These are phyloP conservation scores for Hymenoscyphus linearis DNA, from an alignment of 2,329 filamentous ascomycete species.

Conservation along the genomic window DNA sequence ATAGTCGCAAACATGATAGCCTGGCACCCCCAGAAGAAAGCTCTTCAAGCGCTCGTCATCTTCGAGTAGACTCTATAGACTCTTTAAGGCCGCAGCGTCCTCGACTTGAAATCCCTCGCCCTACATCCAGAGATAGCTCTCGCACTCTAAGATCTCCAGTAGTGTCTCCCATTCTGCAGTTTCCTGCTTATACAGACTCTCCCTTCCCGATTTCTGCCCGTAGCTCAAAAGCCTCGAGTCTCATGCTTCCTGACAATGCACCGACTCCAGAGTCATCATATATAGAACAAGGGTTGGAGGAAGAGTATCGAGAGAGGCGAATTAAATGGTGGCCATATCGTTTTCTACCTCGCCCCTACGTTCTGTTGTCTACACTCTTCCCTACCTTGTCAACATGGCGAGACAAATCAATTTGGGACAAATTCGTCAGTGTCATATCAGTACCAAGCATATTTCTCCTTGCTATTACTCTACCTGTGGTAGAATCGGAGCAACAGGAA, in stretches of 20 bases:
- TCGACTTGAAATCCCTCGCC: slow-evolving; percentile 26
- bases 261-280: slow-evolving; percentile 23
- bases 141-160: slow-evolving; percentile 12
- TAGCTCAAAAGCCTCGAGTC: slow-evolving; percentile 28
- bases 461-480: slow-evolving; percentile 85
- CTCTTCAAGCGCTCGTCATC: slow-evolving; percentile 32
- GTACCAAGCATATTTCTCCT: slow-evolving; percentile 88
- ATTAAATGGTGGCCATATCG: slow-evolving; percentile 78
- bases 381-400: slow-evolving; percentile 80
- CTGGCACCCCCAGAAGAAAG: slow-evolving; percentile 39
- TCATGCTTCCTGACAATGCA: slow-evolving; percentile 27
- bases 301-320: slow-evolving; percentile 28
- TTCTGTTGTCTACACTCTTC: slow-evolving; percentile 71
- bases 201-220: slow-evolving; percentile 26
- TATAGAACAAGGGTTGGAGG: slow-evolving; percentile 16
- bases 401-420: slow-evolving; percentile 80
- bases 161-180: slow-evolving; percentile 26
- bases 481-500: slow-evolving; percentile 61
- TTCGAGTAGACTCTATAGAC: slow-evolving; percentile 30
- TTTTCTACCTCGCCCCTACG: slow-evolving; percentile 64
- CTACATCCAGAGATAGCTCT: slow-evolving; percentile 28
- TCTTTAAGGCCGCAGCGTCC: slow-evolving; percentile 18
- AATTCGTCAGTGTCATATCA: slow-evolving; percentile 72
- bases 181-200: slow-evolving; percentile 31
- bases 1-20: slow-evolving; percentile 32